Percentiles rank a stretch among this genome's conserved stretches.
phyloP scores from a whole-genome alignment of 1,284 basidiomycete genomes.

The Ceratobasidium sp. region DNA sequence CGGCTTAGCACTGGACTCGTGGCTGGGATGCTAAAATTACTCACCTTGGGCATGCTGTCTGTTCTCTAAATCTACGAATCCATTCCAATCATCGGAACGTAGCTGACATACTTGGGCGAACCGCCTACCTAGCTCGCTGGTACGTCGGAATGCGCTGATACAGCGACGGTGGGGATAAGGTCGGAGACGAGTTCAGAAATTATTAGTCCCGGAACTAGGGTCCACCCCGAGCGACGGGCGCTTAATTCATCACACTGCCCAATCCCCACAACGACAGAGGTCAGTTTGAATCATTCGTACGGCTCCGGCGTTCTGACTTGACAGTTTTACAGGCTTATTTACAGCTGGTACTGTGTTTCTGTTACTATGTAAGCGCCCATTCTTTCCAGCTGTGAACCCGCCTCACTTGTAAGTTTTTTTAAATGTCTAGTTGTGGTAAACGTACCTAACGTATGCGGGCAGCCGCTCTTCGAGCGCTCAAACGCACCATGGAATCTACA shows the following conservation, averaged over 20 bases:
- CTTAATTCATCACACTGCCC: not conserved
- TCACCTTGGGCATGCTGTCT: slow-evolving; percentile 45
- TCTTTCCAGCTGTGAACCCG: not conserved
- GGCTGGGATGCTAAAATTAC: slow-evolving; percentile 4
- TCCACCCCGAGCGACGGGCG: slow-evolving; percentile 16
- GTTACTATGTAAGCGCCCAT: not conserved
- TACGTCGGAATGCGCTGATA: not conserved
- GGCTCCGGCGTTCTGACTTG: slow-evolving; percentile 5
- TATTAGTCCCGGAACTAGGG: slow-evolving; percentile 8
- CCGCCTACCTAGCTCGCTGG: not conserved
- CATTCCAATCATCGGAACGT: not conserved
- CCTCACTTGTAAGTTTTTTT: slow-evolving; percentile 24
- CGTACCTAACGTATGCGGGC: slow-evolving; percentile 14
- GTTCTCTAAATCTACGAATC: not conserved
- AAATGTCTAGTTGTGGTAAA: not conserved
- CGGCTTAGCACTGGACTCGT: slow-evolving; percentile 27
- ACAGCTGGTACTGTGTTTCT: not conserved
- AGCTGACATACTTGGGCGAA: not conserved
- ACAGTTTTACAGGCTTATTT: not conserved
- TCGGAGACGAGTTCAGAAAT: slow-evolving; percentile 30
- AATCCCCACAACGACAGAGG: slow-evolving; percentile 26
- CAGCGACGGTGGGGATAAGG: not conserved
- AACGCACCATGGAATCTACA: slow-evolving; percentile 15
- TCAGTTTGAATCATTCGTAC: slow-evolving; percentile 3
- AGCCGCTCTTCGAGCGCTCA: slow-evolving; percentile 24